Base-by-base conservation (phyloP, 345 rosid species). In the Boechera retrofracta region DNA sequence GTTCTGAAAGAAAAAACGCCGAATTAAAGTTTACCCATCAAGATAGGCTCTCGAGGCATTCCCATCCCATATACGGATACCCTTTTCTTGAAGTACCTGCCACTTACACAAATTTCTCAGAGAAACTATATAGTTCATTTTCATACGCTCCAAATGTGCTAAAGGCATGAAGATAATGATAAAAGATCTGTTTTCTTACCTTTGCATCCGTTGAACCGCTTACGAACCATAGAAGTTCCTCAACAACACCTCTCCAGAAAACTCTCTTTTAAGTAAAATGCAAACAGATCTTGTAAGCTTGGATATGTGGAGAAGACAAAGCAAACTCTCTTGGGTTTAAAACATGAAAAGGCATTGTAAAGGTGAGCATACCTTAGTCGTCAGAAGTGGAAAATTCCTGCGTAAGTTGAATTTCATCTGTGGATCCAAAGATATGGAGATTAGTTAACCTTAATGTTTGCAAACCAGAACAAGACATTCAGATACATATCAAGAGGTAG, bases 191-290 rank as follows among this genome's bases (percentile, higher is more conserved):
- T 49, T 16, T 29, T 35, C 65, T 79, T 77, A 96, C 99, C 95
- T 89, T 93, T 73, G 97, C 95, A 82, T 74, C 89, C 69, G 97
- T 91, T 72, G 99, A 96, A 65, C 99, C 99, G 70, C 97, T 96
- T 57, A 93, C 87, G 85, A 91, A 93, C 99, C 99, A 96, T 11
- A 96, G 81, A 79, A 96, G 95, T 81, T 96, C 99, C 79, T 93
- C 99, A 79, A 93, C 92, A 82, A 93, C 97, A 61, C 97, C 99
- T 56, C 96, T 87, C 99, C 99, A 96, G 74, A 93, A 96, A 42
- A 96, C 97, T 88, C 84, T 96, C 98, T 96, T 39, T 64, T 64
- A 77, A 71, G 85, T 69, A 16, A 75, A 70, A 61, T 73, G 71
- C 33, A 62, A 67, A 54, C 38, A 16, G 29, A 29, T 62, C 10